These are phyloP conservation scores for Aphanomyces astaci DNA, from an alignment of 352 stramenopile species.

Conservation along the genomic window DNA sequence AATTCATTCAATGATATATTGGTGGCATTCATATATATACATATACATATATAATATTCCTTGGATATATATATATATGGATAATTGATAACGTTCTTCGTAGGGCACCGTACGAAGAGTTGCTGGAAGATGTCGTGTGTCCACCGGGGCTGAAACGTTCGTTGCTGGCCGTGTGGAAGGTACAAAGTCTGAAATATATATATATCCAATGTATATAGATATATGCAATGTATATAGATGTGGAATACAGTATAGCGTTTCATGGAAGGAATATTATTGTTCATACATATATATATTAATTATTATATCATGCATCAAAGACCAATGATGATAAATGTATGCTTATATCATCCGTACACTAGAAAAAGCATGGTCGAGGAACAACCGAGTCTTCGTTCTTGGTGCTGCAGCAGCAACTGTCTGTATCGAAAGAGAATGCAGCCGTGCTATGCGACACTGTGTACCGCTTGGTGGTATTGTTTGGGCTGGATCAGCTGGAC, in stretches of 20 bases:
- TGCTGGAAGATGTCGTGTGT: slow-evolving; percentile 89
- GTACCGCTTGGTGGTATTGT: slow-evolving; percentile 94
- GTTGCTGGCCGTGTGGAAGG: slow-evolving; percentile 85
- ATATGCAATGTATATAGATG: too few relatives aligned
- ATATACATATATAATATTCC: too few relatives aligned
- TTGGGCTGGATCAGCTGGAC: slow-evolving; percentile 72
- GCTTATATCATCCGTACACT: slow-evolving; percentile 28
- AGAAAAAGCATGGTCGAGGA: background rate
- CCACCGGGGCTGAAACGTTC: slow-evolving; percentile 74
- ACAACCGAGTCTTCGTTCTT: slow-evolving; percentile 55
- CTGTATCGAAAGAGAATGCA: slow-evolving; percentile 65
- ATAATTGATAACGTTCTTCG: too few relatives aligned
- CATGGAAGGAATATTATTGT: too few relatives aligned
- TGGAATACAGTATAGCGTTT: too few relatives aligned
- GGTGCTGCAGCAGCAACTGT: slow-evolving; percentile 51
- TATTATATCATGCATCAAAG: too few relatives aligned
- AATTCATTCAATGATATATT: background rate
- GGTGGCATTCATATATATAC: too few relatives aligned
- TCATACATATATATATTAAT: too few relatives aligned
- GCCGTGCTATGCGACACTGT: slow-evolving; percentile 91
- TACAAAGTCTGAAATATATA: too few relatives aligned
- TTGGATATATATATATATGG: too few relatives aligned
- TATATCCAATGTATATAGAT: too few relatives aligned
- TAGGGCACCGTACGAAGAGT: slow-evolving; percentile 96
- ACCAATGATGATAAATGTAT: slow-evolving; percentile 32